Percentiles rank a stretch among this genome's conserved stretches.
phyloP scores from a whole-genome alignment of 208 protist genomes.

The Trypanosoma scelopori region DNA sequence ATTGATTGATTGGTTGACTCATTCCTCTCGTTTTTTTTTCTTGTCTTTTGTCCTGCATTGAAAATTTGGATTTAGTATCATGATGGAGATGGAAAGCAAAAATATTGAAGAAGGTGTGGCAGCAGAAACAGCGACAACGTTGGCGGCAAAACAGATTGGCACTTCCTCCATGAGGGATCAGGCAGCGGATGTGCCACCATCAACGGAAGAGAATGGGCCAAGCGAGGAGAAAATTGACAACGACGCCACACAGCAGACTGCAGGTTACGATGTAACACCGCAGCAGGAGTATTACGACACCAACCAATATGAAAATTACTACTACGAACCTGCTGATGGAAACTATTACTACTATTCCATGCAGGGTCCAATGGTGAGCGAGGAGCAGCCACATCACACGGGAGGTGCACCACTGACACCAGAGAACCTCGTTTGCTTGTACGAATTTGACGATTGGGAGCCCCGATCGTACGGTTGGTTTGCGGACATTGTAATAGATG shows the following conservation, averaged over 20 bases:
- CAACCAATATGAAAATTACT: slow-evolving; percentile 59
- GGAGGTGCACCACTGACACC: slow-evolving; percentile 26
- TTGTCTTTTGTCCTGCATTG: no score
- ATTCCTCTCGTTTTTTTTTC: slow-evolving; percentile 12
- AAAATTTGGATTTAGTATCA: slow-evolving; percentile 10
- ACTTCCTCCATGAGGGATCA: slow-evolving; percentile 4
- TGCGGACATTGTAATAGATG: slow-evolving; percentile 72
- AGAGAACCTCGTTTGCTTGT: slow-evolving; percentile 51
- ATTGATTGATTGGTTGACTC: neutral
- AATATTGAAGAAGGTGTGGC: neutral
- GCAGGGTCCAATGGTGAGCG: slow-evolving; percentile 29
- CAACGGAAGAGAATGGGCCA: slow-evolving; percentile 16
- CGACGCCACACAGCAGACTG: slow-evolving; percentile 1
- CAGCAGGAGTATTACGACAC: slow-evolving; percentile 47
- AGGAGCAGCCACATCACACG: slow-evolving; percentile 26
- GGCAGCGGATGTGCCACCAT: slow-evolving; percentile 7
- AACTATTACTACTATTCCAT: slow-evolving; percentile 74
- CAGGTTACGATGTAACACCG: slow-evolving; percentile 27
- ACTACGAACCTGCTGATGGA: slow-evolving; percentile 72
- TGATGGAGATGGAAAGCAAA: neutral
- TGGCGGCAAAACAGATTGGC: neutral
- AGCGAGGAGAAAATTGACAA: slow-evolving; percentile 21
- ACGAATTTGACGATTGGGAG: slow-evolving; percentile 79
- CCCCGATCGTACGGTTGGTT: slow-evolving; percentile 72
- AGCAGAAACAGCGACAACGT: no score